A percentile compares a stretch with the other conserved stretches of the same genome.
Evolutionary conservation across 2,329 filamentous ascomycete species (phyloP).

Genomic region (Exophiala calicioides): DNA sequence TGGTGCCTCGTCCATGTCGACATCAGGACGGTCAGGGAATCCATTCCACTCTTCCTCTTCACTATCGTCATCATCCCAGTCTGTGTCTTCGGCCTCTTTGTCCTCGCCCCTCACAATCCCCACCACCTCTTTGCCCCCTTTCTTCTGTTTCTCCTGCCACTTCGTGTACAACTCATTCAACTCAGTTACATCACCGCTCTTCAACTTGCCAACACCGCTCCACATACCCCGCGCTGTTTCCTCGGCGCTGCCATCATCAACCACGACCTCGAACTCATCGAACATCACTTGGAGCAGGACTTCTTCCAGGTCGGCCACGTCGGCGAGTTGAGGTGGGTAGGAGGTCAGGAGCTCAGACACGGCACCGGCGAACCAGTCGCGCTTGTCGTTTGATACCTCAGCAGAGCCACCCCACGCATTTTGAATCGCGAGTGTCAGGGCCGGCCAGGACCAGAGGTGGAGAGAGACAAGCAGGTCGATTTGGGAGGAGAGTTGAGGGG

Average conservation of each 20-base stretch:
- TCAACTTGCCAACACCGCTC: slow-evolving; percentile 62
- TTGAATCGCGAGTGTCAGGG: slow-evolving; percentile 81
- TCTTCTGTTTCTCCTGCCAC: slow-evolving; percentile 44
- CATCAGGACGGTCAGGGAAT: slow-evolving; percentile 52
- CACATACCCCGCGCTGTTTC: slow-evolving; percentile 74
- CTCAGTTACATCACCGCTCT: slow-evolving; percentile 34
- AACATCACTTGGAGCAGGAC: slow-evolving; percentile 87
- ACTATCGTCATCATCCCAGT: slow-evolving; percentile 56
- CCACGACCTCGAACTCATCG: slow-evolving; percentile 90
- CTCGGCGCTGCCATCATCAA: slow-evolving; percentile 84
- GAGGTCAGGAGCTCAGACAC: slow-evolving; percentile 72
- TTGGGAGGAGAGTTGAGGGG: slow-evolving; percentile 60
- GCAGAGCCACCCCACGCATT: slow-evolving; percentile 73
- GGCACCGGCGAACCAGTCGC: slow-evolving; percentile 92
- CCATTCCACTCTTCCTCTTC: slow-evolving; percentile 60
- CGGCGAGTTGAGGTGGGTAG: slow-evolving; percentile 59
- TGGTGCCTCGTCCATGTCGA: slow-evolving; percentile 69
- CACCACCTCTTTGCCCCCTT: slow-evolving; percentile 37
- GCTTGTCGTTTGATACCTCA: slow-evolving; percentile 73
- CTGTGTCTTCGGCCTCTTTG: slow-evolving; percentile 59
- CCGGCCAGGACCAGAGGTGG: slow-evolving; percentile 81
- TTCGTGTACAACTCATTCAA: slow-evolving; percentile 62
- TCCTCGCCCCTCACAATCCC: slow-evolving; percentile 26
- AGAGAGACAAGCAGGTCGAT: slow-evolving; percentile 89
- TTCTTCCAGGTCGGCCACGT: slow-evolving; percentile 77